Base-by-base conservation (phyloP, 2,329 filamentous ascomycete species). In the Hypoxylon sp. region DNA sequence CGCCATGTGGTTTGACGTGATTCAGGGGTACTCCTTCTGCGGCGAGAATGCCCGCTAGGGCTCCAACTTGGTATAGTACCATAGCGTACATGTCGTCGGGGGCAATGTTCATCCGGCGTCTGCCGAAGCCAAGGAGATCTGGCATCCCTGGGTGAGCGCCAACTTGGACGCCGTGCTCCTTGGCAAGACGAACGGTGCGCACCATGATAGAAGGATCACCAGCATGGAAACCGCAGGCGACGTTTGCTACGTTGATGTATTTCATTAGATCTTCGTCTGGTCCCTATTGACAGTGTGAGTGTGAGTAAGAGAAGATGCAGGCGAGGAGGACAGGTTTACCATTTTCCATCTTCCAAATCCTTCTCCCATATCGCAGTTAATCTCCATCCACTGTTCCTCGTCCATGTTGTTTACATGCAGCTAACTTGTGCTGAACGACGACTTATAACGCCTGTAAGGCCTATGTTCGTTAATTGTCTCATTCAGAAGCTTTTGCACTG, bases 201-300 rank as follows among this genome's bases (percentile, higher is more conserved):
- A 85, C 80, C 89, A 91, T 91, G 60, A 90, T 89, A n/a, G 87
- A 74, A 0, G 89, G 89, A 67, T 91, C 89, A 44, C 88, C 86
- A 33, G 84, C 86, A 66, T 88, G 86, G 69, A 87, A 87, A 1
- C 86, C 87, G 73, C 88, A 91, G 7, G 88, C 89, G 31, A 91
- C 80, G 71, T 90, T 90, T 17, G 88, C 89, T 73, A 87, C 84
- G 74, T 90, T 88, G 70, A 90, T 88, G 46, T 89, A 78, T 1
- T 85, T 85, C 65, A 91, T 86, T 13, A 91, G 78, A 62, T 90
- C 86, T 54, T 87, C 84, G 69, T 90, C 88, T 3, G 88, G 87
- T 17, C 87, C 87, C 74, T 82, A 80, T 64, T 7, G 3, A 44
- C 13, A 5, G 5, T 42, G 11, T 51, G 4, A 5, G 5, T 42